Evolutionary conservation across 306 rosid species (phyloP).

Genomic region (Citrullus amarus): DNA sequence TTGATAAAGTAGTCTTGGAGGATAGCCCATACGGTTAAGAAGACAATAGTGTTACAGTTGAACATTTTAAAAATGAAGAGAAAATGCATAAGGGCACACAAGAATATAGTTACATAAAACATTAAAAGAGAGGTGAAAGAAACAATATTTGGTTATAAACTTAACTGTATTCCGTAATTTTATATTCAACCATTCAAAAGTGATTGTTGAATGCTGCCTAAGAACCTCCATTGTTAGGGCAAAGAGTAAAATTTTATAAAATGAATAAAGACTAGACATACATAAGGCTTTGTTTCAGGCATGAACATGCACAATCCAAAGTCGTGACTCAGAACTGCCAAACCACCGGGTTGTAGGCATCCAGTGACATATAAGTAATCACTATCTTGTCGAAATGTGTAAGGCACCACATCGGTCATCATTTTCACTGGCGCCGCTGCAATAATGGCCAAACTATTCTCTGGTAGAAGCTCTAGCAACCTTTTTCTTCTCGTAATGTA

Average conservation of each 20-base stretch:
- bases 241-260: neutral
- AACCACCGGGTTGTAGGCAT: constrained; percentile 91
- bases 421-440: constrained; percentile 88
- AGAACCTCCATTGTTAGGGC: neutral
- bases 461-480: constrained; percentile 75
- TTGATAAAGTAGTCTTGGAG: neutral
- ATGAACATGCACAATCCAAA: constrained; percentile 91
- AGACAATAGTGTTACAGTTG: neutral
- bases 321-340: constrained; percentile 75
- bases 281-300: constrained; percentile 69
- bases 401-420: constrained; percentile 98
- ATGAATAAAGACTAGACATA: constrained; percentile 26
- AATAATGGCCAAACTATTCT: constrained; percentile 73
- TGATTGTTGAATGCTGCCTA: neutral
- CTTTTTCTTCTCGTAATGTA: constrained; percentile 61
- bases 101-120: neutral
- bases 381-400: constrained; percentile 80
- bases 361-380: constrained; percentile 82
- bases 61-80: neutral
- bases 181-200: neutral
- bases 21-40: neutral
- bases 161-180: neutral
- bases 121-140: neutral
- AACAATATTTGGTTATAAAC: neutral
- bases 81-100: neutral